Percentiles rank a stretch among this genome's conserved stretches.
Evolutionary conservation across 1,139 yeast species (phyloP).

Genomic region (Wickerhamomyces sp.): DNA sequence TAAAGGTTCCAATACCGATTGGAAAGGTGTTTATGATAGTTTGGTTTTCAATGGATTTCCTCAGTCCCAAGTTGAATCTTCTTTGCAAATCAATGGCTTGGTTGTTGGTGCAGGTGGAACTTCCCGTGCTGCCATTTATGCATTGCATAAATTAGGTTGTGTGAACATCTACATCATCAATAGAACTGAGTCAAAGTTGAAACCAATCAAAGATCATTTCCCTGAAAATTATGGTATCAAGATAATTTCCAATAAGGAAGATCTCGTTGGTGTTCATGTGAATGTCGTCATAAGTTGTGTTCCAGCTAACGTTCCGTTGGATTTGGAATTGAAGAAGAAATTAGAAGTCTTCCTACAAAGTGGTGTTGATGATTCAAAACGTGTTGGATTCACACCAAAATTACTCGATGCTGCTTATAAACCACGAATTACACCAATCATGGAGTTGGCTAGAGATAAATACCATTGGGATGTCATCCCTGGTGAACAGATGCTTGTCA

Average conservation of each 20-base stretch:
- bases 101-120: slow-evolving; percentile 98
- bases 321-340: slow-evolving; percentile 40
- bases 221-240: slow-evolving; percentile 57
- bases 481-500: slow-evolving; percentile 87
- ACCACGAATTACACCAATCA: slow-evolving; percentile 79
- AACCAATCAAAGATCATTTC: slow-evolving; percentile 54
- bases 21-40: slow-evolving; percentile 81
- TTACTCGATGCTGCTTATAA: slow-evolving; percentile 91
- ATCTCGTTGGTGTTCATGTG: slow-evolving; percentile 44
- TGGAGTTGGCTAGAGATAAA: slow-evolving; percentile 63
- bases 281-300: slow-evolving; percentile 76
- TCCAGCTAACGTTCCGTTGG: slow-evolving; percentile 82
- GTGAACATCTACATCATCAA: slow-evolving; percentile 70
- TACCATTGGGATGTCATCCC: slow-evolving; percentile 71
- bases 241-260: slow-evolving; percentile 47
- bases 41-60: slow-evolving; percentile 60
- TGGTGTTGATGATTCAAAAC: slow-evolving; percentile 25
- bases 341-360: slow-evolving; percentile 43
- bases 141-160: slow-evolving; percentile 78
- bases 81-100: slow-evolving; percentile 47
- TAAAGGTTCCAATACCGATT: slow-evolving; percentile 90
- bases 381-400: slow-evolving; percentile 41
- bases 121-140: slow-evolving; percentile 90
- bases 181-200: slow-evolving; percentile 67
- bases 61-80: slow-evolving; percentile 23